Percentiles rank a stretch among this genome's conserved stretches.
These are phyloP conservation scores for Coniochaeta sp. DNA, from an alignment of 2,329 filamentous ascomycete genomes.

Conservation along the genomic window DNA sequence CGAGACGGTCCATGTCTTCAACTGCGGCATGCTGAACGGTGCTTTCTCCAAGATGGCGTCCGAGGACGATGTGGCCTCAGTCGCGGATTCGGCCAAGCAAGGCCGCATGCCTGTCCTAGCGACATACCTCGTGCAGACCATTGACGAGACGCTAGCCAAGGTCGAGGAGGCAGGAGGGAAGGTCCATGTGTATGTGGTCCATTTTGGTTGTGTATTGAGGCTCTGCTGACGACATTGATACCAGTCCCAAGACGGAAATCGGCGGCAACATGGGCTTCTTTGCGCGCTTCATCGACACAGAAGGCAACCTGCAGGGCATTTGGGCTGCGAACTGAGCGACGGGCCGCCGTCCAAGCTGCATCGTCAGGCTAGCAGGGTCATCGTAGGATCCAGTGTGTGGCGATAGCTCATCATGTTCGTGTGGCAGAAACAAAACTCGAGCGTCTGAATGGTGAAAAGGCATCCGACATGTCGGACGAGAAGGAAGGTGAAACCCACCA, in stretches of 20 bases:
- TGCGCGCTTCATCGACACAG: constrained; percentile 27
- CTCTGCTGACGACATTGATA: not conserved
- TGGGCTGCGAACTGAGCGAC: not conserved
- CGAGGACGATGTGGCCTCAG: constrained; percentile 19
- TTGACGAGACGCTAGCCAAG: constrained; percentile 21
- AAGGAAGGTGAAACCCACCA: not conserved
- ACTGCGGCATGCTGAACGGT: constrained; percentile 23
- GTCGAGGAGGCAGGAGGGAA: constrained; percentile 23
- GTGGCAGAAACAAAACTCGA: not conserved
- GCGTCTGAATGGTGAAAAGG: not conserved
- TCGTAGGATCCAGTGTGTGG: not conserved
- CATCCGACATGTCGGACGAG: not conserved
- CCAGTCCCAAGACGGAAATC: constrained; percentile 27
- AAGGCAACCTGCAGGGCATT: constrained; percentile 22
- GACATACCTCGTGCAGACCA: constrained; percentile 24
- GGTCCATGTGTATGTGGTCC: constrained; percentile 23
- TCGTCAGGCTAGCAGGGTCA: not conserved
- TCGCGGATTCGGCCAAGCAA: constrained; percentile 19
- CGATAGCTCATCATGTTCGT: not conserved
- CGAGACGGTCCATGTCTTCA: constrained; percentile 26
- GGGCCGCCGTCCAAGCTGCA: not conserved
- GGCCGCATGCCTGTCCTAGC: constrained; percentile 23
- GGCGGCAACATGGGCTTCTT: constrained; percentile 24
- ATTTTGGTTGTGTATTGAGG: not conserved
- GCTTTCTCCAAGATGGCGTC: constrained; percentile 26